Conservation (phyloP, 2,329 filamentous ascomycete species). For the Penicillium hesseltinei region DNA sequence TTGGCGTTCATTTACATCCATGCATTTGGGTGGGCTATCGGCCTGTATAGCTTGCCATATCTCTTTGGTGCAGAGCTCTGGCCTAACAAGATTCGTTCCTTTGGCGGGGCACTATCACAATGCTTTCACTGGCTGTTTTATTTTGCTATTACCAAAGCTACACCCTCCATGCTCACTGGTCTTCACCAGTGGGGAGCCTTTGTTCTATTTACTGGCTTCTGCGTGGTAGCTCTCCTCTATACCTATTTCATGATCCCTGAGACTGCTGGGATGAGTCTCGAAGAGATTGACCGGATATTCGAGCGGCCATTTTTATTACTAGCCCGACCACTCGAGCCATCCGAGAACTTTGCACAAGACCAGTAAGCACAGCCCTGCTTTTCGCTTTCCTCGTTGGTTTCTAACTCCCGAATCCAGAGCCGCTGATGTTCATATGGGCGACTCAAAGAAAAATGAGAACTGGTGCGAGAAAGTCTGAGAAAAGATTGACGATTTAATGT, state of each 20-base stretch:
- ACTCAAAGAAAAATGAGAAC: no score
- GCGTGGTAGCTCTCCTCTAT: slow-evolving; percentile 39
- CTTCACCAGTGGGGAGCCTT: slow-evolving; percentile 47
- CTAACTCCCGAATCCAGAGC: neutral
- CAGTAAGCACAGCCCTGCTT: neutral
- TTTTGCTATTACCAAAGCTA: slow-evolving; percentile 38
- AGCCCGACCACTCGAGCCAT: neutral
- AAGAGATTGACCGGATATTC: slow-evolving; percentile 32
- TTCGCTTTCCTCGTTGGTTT: no score
- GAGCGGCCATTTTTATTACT: neutral
- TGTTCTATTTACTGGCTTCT: slow-evolving; percentile 45
- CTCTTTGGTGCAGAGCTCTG: slow-evolving; percentile 48
- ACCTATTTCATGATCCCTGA: slow-evolving; percentile 44
- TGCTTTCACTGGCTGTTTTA: slow-evolving; percentile 47
- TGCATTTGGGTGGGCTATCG: slow-evolving; percentile 45
- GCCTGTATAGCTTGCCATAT: slow-evolving; percentile 44
- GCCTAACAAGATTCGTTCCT: slow-evolving; percentile 48
- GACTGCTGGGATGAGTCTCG: slow-evolving; percentile 28
- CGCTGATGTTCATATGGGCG: no score
- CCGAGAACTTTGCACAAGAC: slow-evolving; percentile 9
- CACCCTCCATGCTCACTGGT: slow-evolving; percentile 35
- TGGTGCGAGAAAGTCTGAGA: no score
- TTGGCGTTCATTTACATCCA: slow-evolving; percentile 47
- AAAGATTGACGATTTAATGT: no score
- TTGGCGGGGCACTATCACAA: slow-evolving; percentile 41